These are phyloP conservation scores for Tuber umbilicatum DNA, from an alignment of 495 filamentous ascomycete species.

Conservation along the genomic window DNA sequence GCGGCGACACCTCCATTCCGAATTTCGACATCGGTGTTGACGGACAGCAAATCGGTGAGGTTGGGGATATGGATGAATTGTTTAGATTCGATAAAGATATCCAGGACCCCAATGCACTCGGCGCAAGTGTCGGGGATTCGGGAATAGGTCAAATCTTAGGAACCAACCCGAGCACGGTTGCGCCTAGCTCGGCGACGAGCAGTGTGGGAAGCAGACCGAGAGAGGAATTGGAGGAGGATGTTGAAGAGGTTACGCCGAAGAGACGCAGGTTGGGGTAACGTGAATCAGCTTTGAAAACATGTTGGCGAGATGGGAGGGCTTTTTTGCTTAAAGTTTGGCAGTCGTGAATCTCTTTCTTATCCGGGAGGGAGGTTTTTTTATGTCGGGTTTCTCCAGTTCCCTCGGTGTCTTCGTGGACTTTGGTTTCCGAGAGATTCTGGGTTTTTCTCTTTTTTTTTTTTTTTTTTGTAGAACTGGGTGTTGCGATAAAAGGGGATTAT, in stretches of 20 bases:
- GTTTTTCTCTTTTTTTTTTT: neutral
- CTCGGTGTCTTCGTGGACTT: neutral
- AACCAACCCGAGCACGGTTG: constrained; percentile 34
- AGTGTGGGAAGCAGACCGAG: constrained; percentile 26
- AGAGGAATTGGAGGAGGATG: constrained; percentile 34
- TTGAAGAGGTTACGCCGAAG: constrained; percentile 33
- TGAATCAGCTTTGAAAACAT: neutral
- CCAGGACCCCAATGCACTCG: neutral
- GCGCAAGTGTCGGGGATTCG: constrained; percentile 4
- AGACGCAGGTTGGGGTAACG: constrained; percentile 37
- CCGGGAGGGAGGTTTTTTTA: constrained; percentile 9
- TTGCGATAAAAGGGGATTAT: neutral
- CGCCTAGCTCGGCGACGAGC: constrained; percentile 29
- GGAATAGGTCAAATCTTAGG: constrained; percentile 21
- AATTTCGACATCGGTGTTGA: constrained; percentile 21
- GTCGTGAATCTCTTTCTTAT: neutral
- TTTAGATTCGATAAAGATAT: constrained; percentile 12
- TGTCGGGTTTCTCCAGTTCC: neutral
- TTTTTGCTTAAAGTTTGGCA: constrained; percentile 11
- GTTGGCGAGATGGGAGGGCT: constrained; percentile 1
- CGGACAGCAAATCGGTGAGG: constrained; percentile 13
- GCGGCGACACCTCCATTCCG: constrained; percentile 18
- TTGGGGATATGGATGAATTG: constrained; percentile 22
- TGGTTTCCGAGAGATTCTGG: constrained; percentile 7
- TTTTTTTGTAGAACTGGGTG: constrained; percentile 4